phyloP scores from a whole-genome alignment of 2,329 filamentous ascomycete genomes.

The Fusarium nelsonii region DNA sequence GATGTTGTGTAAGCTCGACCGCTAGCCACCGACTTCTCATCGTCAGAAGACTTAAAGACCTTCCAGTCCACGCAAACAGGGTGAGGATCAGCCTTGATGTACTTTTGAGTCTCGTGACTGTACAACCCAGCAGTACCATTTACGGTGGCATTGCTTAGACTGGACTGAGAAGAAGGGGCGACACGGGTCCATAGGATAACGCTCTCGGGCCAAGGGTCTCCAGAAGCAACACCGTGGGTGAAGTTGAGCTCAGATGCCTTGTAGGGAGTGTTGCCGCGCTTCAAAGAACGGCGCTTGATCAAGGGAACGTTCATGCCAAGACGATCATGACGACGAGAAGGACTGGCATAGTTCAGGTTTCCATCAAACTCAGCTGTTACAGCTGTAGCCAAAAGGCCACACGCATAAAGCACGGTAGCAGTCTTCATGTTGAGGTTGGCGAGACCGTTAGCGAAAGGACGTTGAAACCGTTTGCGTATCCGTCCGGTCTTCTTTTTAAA shows the following conservation, averaged over 20 bases:
- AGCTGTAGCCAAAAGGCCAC: conserved; percentile 14
- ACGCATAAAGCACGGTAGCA: background rate
- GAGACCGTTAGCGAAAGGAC: background rate
- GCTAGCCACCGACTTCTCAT: conserved; percentile 59
- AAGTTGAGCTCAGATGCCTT: conserved; percentile 62
- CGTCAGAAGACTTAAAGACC: conserved; percentile 55
- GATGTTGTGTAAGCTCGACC: conserved; percentile 76
- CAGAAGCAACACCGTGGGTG: conserved; percentile 70
- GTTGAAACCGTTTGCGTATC: background rate
- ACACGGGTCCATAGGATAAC: conserved; percentile 68
- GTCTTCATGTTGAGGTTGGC: conserved; percentile 18
- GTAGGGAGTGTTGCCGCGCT: conserved; percentile 23
- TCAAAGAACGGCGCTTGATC: conserved; percentile 32
- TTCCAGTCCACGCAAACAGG: conserved; percentile 77
- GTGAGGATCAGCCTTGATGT: conserved; percentile 52
- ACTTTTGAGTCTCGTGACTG: conserved; percentile 61
- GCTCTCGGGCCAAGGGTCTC: conserved; percentile 66
- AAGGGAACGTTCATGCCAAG: conserved; percentile 73
- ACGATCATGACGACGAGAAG: conserved; percentile 72
- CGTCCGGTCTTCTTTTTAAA: conserved; percentile 18
- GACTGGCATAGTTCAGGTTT: conserved; percentile 77
- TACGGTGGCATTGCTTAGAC: conserved; percentile 53
- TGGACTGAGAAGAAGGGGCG: conserved; percentile 60
- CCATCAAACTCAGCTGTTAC: conserved; percentile 42
- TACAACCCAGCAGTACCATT: conserved; percentile 59